Base-by-base conservation (phyloP, 2,329 filamentous ascomycete species). In the Acephala macrosclerotiorum region DNA sequence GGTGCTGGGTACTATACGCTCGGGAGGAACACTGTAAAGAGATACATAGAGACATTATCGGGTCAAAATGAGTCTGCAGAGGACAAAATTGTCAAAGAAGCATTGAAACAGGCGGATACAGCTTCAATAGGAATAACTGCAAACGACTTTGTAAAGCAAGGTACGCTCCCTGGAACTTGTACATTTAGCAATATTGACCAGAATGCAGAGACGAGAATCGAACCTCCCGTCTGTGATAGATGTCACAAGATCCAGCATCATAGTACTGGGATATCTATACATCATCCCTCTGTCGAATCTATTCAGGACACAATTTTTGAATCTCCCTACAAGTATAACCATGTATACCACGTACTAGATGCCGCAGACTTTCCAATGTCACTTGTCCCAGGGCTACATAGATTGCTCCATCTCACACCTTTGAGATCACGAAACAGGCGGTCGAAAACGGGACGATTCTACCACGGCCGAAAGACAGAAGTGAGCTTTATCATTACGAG, bases 311-410 rank as follows among this genome's bases (percentile, higher is more conserved):
- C 94, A 18, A 91, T 99, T 60, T 85, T 90, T 61, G 93, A 97
- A 78, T 97, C 95, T 0, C 94, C 94, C 0, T 90, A 96, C 79
- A 92, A 92, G 76, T 87, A 92, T 76, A 98, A 99, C 74, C 93
- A 97, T 78, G 90, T 99, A 67, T 99, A 98, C 77, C 96, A 99
- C 78, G 85, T 99, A 29, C 82, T 99, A 25, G 96, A 99, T 75
- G 95, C 96, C 2, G 96, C 94, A 66, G 96, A 99, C 78, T 98
- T 99, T 70, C 96, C 96, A 22, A 92, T 99, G 87, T 97, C 96
- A 1, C 80, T 99, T 16, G 84, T 98, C 3, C 92, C 93, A 0
- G 87, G 89, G 53, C 86, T 99, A 11, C 87, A 91, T 66, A 82
- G 86, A 8, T 82, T 93, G 0, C 83, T 97, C 1, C 83, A 89